Evolutionary conservation across 129 eudicot genomes (phyloP).

Genomic region (Centaurea solstitialis): DNA sequence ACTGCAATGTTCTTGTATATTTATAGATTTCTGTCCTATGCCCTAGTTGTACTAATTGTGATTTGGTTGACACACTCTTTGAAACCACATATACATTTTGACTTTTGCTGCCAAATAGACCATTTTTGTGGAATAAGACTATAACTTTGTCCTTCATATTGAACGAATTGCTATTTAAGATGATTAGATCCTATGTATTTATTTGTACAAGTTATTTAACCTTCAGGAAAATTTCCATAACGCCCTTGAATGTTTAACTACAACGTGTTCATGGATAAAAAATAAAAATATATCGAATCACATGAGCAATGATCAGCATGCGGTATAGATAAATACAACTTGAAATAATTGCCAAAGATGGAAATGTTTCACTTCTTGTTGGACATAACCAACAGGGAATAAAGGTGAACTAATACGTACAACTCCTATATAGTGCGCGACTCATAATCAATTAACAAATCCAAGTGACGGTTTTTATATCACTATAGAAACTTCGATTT

Average conservation of each 20-base stretch:
- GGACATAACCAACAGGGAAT: neutral
- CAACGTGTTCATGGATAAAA: no score
- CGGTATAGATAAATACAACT: no score
- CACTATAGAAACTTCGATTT: neutral
- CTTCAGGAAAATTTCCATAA: neutral
- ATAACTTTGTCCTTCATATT: neutral
- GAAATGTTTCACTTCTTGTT: neutral
- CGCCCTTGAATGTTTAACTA: neutral
- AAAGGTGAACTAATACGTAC: neutral
- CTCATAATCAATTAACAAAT: neutral
- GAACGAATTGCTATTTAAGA: no score
- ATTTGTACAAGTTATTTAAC: no score
- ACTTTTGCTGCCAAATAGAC: neutral
- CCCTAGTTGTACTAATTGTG: neutral
- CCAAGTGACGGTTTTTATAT: neutral
- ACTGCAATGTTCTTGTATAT: neutral
- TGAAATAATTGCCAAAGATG: no score
- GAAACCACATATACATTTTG: neutral
- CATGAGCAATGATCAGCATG: no score
- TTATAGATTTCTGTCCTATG: neutral
- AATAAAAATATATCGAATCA: no score
- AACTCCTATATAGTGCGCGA: neutral
- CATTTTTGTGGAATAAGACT: neutral
- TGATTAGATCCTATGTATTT: no score
- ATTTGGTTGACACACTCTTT: neutral